Base-by-base conservation (phyloP, 176 grass and related monocot species). In the Calamus simplicifolius region DNA sequence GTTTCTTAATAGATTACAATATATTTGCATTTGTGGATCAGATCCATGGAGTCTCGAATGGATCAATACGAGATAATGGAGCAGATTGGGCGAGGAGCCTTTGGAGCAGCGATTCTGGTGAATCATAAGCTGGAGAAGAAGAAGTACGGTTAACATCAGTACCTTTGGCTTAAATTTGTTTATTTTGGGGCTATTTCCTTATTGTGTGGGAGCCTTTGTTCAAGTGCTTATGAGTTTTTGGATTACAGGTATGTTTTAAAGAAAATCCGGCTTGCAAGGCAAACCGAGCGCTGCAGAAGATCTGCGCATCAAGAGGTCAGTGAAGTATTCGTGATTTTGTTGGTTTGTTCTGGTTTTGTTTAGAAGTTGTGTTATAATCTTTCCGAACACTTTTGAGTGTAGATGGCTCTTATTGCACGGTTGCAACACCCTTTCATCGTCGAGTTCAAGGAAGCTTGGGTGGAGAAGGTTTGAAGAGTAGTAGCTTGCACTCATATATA, bases 381-480 rank as follows among this genome's bases (percentile, higher is more conserved):
- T 25, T 70, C 19, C 53, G 67, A 12, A 0, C 10, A 54, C 6
- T 81, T 69, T n/a, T 87, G 14, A 73, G 16, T 81, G 69, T 66
- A 99, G 94, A 99, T 99, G 94, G 81, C 88, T 63, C 84, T 99
- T 38, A 99, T 99, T 62, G 94, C 94, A 52, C 87, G 87, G 27
- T 53, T 99, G 58, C 94, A 93, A 58, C 85, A 99, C 72, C 94
- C 94, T 64, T 99, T 85, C 27, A 93, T 85, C 18, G 88, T 99
- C 19, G 94, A 99, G 71, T 99, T 86, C 79, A 99, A 99, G 57
- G 94, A 99, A 68, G 94, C 94, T 73, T 99, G 94, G 94, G 94
- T 93, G 57, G 94, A 99, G 71, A 99, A 99, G 94, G 94, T 99
- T 80, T 73, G 60, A 54, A 68, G 57, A 67, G 19, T 5, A 70